Base-by-base conservation (phyloP, 2,329 filamentous ascomycete species). In the Alternaria sp. region DNA sequence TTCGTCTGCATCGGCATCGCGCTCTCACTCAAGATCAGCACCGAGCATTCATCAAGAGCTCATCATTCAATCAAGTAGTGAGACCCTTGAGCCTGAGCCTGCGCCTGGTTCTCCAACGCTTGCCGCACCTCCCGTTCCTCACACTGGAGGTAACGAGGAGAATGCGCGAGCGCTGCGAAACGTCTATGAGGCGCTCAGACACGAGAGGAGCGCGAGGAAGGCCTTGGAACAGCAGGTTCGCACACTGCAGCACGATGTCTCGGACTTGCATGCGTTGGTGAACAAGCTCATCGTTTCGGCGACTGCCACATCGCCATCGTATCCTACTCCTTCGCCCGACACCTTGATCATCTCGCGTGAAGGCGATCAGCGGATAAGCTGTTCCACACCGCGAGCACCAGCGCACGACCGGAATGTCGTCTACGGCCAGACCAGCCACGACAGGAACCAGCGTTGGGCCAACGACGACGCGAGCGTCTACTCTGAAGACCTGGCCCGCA, bases 261-360 rank as follows among this genome's bases (percentile, higher is more conserved):
- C 69, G 0, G 65, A 75, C 17, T 68, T 81, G 0, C 77, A 77
- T 57, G 66, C 70, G 12, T 64, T 77, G 8, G 72, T 76, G 30
- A 69, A 68, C 54, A 78, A 74, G 56, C 68, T 77, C 61, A 64
- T 74, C 44, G 59, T 55, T 32, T 65, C 64, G 7, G 56, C 68
- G 5, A 67, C 68, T 5, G 56, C 66, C 2, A 64, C 69, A 3
- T 68, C 66, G 13, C 70, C 69, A 0, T 67, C 70, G 4, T 79
- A 79, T 26, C 76, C 78, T 2, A 79, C 76, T 3, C 77, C 76
- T 3, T 76, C 70, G 5, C 77, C 77, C 1, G 77, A 79, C 26
- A 69, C 65, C 5, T 62, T 76, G 17, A 66, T 74, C 43, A 67
- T 71, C 40, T 59, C 62, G 11, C 62, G 36, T 15, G 71, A 67